Conservation (phyloP, 768 basidiomycete genomes). For the Chalciporus sphaerocephalus region DNA sequence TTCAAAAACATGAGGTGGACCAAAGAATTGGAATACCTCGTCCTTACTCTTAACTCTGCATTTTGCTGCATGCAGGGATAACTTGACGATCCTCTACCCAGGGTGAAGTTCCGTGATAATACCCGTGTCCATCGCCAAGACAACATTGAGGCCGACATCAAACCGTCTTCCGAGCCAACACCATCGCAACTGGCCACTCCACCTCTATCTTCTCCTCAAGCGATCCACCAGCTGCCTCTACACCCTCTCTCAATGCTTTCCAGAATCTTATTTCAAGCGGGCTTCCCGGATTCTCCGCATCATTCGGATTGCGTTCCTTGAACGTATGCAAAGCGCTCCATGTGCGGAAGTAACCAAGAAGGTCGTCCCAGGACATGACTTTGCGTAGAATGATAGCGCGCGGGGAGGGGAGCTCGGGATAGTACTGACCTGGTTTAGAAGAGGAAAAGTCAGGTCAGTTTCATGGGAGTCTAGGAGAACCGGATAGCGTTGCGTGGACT, state of each 20-base stretch:
- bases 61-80: too few species aligned
- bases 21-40: too few species aligned
- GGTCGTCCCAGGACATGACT: conserved; percentile 58
- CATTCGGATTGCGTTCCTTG: conserved; percentile 58
- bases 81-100: too few species aligned
- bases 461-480: background rate
- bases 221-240: conserved; percentile 19
- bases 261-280: conserved; percentile 65
- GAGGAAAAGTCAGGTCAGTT: background rate
- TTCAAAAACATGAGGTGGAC: too few species aligned
- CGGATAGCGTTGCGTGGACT: conserved; percentile 5
- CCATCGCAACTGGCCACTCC: conserved; percentile 39
- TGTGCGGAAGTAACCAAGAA: conserved; percentile 66
- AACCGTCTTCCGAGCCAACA: conserved; percentile 11
- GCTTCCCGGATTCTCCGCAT: conserved; percentile 45
- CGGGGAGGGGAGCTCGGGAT: conserved; percentile 35
- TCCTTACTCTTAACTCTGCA: too few species aligned
- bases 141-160: too few species aligned
- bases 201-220: conserved; percentile 33
- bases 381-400: conserved; percentile 50
- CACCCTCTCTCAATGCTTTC: conserved; percentile 46
- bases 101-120: too few species aligned
- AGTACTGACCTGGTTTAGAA: conserved; percentile 35
- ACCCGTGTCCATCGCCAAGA: too few species aligned
- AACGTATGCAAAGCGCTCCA: conserved; percentile 68